Evolutionary conservation across 345 rosid species (phyloP), one percentile per base, ranked within the genome.

Genomic region (Trapa incisa): DNA sequence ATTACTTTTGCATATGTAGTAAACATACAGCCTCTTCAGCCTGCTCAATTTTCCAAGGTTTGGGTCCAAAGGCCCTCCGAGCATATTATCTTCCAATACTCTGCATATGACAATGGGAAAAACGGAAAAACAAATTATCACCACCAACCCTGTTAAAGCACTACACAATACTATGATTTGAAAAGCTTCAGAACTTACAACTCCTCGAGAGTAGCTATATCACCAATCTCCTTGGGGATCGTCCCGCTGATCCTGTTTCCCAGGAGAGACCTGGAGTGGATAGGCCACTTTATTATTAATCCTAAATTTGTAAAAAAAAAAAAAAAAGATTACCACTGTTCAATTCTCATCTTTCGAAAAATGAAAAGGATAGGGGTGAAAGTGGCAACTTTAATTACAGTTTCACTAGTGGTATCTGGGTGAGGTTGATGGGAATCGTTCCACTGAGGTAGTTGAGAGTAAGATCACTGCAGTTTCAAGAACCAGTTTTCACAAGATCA

Each of bases 241-340:
- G 80, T 47, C 61, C 96, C 96, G 41, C 67, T 79, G 68, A 94
- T 67, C 64, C 87, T 87, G 77, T 91, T 94, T 66, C 86, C 97
- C 0, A 71, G 8, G 37, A 87, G 48, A 16, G 86, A 76, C 71
- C 99, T 94, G 66, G 61, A 65, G 61, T 12, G 47, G 22, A 63
- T 22, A 22, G 29, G 15, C 22, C 29, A 63, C 14, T 37, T 14
- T 2, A 63, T 14, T 2, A 63, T 41, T 33, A 4, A 11, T 58
- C 17, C 5, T 17, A 50, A 17, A 50, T 16, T 50, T 1, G 56
- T 14, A 43, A 69, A 22, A 22, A 22, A 22, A 22, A 22, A 22
- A 22, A 22, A 22, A 22, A 22, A 4, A 38, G 6, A 41, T 41
- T 47, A 13, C 66, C n/a, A 22, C 9, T 1, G 14, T 57, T 32